A percentile compares a stretch with the other conserved stretches of the same genome.
Evolutionary conservation across 768 basidiomycete genomes (phyloP).

Genomic region (Trametes elegans): DNA sequence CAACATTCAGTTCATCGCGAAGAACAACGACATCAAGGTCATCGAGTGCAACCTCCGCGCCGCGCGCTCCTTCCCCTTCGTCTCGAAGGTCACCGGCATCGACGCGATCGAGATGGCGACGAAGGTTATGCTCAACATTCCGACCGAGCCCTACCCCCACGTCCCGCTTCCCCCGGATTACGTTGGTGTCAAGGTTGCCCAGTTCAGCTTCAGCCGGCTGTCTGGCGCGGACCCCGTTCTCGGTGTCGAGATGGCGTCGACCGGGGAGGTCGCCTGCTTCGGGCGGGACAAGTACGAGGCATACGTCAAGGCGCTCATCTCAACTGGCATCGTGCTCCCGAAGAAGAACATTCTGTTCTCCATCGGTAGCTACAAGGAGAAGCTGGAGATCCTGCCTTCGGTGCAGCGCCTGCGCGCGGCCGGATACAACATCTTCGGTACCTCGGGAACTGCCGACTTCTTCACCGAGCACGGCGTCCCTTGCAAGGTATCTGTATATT

Average conservation of each 20-base stretch:
- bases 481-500: slow-evolving; percentile 70
- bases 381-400: slow-evolving; percentile 91
- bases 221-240: slow-evolving; percentile 97
- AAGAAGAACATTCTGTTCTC: slow-evolving; percentile 98
- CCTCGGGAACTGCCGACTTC: slow-evolving; percentile 96
- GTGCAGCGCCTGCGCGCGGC: slow-evolving; percentile 92
- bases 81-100: slow-evolving; percentile 96
- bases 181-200: slow-evolving; percentile 99
- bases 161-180: slow-evolving; percentile 86
- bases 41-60: slow-evolving; percentile 99
- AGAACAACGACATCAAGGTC: slow-evolving; percentile 99
- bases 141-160: slow-evolving; percentile 89
- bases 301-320: slow-evolving; percentile 94
- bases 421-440: slow-evolving; percentile 96
- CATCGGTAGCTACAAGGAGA: slow-evolving; percentile 96
- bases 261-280: slow-evolving; percentile 98
- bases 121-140: slow-evolving; percentile 93
- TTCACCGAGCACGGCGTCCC: slow-evolving; percentile 94
- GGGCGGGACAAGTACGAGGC: slow-evolving; percentile 98
- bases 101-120: slow-evolving; percentile 99
- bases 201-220: slow-evolving; percentile 96
- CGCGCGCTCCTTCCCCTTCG: slow-evolving; percentile 97
- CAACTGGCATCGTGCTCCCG: slow-evolving; percentile 91
- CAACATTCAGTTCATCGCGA: slow-evolving; percentile 99
- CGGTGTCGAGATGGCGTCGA: slow-evolving; percentile 99